Conservation (phyloP, 2,329 filamentous ascomycete genomes). For the Fusarium sterilihyphosum region DNA sequence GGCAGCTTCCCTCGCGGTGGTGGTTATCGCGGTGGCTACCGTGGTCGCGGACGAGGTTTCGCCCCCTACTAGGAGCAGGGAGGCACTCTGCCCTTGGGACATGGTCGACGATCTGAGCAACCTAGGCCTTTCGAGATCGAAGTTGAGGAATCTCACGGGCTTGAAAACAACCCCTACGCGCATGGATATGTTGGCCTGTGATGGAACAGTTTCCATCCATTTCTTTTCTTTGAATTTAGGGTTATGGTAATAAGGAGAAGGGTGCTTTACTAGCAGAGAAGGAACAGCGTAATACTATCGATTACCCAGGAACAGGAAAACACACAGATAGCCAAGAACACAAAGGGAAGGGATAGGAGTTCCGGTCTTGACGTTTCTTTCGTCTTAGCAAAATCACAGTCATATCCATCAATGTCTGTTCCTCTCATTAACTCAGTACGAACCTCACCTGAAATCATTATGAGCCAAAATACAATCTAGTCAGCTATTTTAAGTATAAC, state of each 20-base stretch:
- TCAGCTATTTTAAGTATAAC: not conserved
- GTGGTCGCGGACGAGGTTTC: constrained; percentile 72
- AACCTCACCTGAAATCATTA: not conserved
- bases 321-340: constrained; percentile 25
- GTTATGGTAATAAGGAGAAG: constrained; percentile 33
- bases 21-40: constrained; percentile 74
- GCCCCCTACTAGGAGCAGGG: constrained; percentile 68
- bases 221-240: constrained; percentile 18
- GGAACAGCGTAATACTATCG: constrained; percentile 36
- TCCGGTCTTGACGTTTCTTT: constrained; percentile 35
- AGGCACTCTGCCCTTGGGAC: constrained; percentile 34
- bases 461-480: not conserved
- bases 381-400: constrained; percentile 8
- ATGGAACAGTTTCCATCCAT: constrained; percentile 3
- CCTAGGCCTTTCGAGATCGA: constrained; percentile 40
- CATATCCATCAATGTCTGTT: not conserved
- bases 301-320: constrained; percentile 17
- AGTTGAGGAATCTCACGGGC: constrained; percentile 35
- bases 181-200: constrained; percentile 19
- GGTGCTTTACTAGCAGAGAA: constrained; percentile 25
- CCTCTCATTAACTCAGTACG: not conserved
- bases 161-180: constrained; percentile 19
- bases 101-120: constrained; percentile 28
- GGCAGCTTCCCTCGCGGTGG: constrained; percentile 60
- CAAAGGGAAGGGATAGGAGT: constrained; percentile 37